Conservation (phyloP, 768 basidiomycete genomes). For the Suillus variegatus region DNA sequence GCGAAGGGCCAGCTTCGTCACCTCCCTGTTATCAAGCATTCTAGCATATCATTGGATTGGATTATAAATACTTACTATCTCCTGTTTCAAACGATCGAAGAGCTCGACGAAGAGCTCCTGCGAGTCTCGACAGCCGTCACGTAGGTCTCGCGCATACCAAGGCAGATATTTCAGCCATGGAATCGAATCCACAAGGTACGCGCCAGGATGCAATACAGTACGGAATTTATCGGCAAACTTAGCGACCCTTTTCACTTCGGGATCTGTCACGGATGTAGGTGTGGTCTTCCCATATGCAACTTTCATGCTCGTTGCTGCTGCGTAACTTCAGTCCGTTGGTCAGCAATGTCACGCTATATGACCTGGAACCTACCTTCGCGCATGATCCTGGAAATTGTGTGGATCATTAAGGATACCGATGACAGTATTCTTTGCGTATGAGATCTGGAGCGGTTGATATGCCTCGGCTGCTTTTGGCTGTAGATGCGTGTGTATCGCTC, state of each 20-base stretch:
- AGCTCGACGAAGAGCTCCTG: conserved; percentile 50
- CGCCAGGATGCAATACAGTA: conserved; percentile 30
- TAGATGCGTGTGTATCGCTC: conserved; percentile 55
- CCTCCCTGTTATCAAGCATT: conserved; percentile 9
- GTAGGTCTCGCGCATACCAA: conserved; percentile 54
- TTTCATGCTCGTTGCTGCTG: conserved; percentile 25
- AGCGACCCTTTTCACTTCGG: conserved; percentile 12
- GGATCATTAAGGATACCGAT: conserved; percentile 25
- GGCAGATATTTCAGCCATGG: conserved; percentile 48
- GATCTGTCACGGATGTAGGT: conserved; percentile 17
- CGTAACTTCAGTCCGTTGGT: conserved; percentile 20
- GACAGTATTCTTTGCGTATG: conserved; percentile 27
- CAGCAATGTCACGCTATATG: neutral
- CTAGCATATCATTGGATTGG: neutral
- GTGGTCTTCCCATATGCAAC: conserved; percentile 30
- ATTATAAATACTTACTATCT: conserved; percentile 35
- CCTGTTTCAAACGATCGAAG: conserved; percentile 42
- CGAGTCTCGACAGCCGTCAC: conserved; percentile 52
- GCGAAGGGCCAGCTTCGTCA: conserved; percentile 31
- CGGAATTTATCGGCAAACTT: neutral
- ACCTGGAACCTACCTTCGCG: conserved; percentile 42
- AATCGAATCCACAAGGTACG: conserved; percentile 35
- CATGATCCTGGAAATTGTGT: conserved; percentile 21
- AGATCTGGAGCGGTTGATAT: conserved; percentile 47
- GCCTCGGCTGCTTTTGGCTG: conserved; percentile 47